Conservation (phyloP, 2,329 filamentous ascomycete species). For the Parascedosporium putredinis region DNA sequence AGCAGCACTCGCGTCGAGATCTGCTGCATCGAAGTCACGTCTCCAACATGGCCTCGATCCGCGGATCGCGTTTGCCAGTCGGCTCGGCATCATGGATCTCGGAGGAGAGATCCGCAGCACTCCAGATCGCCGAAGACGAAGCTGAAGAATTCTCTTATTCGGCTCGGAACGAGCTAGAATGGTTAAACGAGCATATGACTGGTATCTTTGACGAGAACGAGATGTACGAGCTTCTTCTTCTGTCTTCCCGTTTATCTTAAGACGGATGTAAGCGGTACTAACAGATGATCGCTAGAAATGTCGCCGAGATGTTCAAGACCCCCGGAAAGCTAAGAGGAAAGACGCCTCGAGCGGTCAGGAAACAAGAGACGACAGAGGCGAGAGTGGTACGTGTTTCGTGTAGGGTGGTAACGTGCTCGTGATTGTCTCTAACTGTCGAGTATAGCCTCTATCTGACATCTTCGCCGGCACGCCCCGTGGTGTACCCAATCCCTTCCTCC, state of each 20-base stretch:
- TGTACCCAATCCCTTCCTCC: conserved; percentile 43
- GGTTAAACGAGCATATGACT: conserved; percentile 97
- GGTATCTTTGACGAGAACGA: conserved; percentile 83
- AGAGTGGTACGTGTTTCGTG: conserved; percentile 47
- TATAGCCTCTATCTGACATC: conserved; percentile 48
- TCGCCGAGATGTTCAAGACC: conserved; percentile 93
- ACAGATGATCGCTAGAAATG: conserved; percentile 48
- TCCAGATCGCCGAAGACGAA: conserved; percentile 68
- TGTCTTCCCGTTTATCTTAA: neutral
- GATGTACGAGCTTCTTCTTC: conserved; percentile 45
- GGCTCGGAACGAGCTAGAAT: conserved; percentile 88
- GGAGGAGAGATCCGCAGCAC: conserved; percentile 70
- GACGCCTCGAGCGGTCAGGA: conserved; percentile 63
- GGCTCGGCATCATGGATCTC: conserved; percentile 79
- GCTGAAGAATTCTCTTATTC: conserved; percentile 89
- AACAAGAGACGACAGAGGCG: conserved; percentile 43
- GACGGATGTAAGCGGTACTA: neutral
- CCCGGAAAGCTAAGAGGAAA: conserved; percentile 75
- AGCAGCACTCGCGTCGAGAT: conserved; percentile 10
- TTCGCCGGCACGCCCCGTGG: conserved; percentile 46
- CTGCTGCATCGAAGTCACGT: neutral
- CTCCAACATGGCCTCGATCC: conserved; percentile 26
- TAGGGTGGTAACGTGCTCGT: conserved; percentile 4
- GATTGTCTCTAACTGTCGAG: conserved; percentile 16
- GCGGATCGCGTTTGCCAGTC: conserved; percentile 54